Conservation (phyloP, 2,329 filamentous ascomycete genomes). For the Amphichorda felina region DNA sequence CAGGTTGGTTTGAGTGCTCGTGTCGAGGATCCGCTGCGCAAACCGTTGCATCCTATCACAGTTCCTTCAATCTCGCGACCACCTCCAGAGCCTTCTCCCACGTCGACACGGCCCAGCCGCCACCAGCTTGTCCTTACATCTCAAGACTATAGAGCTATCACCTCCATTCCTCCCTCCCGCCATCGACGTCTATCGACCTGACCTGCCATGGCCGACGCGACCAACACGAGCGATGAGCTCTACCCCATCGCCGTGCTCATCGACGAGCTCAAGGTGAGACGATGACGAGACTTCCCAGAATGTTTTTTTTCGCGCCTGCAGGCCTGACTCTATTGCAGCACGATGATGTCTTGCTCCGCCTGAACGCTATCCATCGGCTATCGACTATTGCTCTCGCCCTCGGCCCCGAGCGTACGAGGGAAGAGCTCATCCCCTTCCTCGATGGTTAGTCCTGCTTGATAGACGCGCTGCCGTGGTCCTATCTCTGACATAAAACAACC, state of each 20-base stretch:
- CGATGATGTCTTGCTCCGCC: conserved; percentile 92
- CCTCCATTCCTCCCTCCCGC: too few relatives aligned
- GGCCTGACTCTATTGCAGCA: conserved; percentile 36
- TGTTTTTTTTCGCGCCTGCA: not conserved
- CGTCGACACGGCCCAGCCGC: too few relatives aligned
- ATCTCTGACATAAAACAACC: conserved; percentile 6
- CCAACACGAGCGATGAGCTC: conserved; percentile 92
- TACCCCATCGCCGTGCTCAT: conserved; percentile 99
- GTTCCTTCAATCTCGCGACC: not conserved
- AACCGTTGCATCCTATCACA: not conserved
- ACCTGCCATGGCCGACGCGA: conserved; percentile 69
- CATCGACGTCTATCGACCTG: too few relatives aligned
- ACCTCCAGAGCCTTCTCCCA: too few relatives aligned
- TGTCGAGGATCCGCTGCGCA: conserved; percentile 3
- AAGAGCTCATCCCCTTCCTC: conserved; percentile 97
- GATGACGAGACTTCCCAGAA: not conserved
- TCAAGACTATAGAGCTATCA: too few relatives aligned
- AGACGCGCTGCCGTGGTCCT: not conserved
- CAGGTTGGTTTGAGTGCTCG: not conserved
- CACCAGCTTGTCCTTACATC: too few relatives aligned
- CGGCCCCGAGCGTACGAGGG: conserved; percentile 89
- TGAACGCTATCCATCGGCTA: conserved; percentile 96
- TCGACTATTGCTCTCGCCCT: conserved; percentile 96
- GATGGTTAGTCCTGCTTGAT: conserved; percentile 59
- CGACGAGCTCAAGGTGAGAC: conserved; percentile 87